Percentiles rank a stretch among this genome's conserved stretches.
Conservation (phyloP, 2,329 filamentous ascomycete species). For the Colletotrichum neosansevieriae region DNA sequence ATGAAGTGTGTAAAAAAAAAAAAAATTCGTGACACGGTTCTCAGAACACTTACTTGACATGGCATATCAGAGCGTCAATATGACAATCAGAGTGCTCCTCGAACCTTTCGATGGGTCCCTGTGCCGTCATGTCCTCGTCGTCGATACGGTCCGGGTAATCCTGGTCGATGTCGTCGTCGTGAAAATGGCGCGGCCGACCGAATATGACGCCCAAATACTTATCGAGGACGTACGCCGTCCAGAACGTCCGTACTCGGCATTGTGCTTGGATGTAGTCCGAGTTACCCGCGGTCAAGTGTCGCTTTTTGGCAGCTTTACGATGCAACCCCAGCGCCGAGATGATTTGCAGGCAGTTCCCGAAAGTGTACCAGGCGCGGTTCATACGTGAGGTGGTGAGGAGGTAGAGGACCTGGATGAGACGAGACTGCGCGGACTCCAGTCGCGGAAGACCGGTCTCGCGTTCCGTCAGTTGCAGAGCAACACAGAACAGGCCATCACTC, state of each 20-base stretch:
- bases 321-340: slow-evolving; percentile 58
- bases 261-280: slow-evolving; percentile 61
- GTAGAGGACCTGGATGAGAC: slow-evolving; percentile 69
- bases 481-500: slow-evolving; percentile 58
- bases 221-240: slow-evolving; percentile 72
- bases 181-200: slow-evolving; percentile 69
- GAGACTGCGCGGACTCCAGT: slow-evolving; percentile 66
- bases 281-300: slow-evolving; percentile 17
- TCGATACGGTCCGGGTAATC: slow-evolving; percentile 65
- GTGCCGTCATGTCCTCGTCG: slow-evolving; percentile 66
- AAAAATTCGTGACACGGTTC: too few relatives aligned
- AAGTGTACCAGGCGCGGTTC: slow-evolving; percentile 71
- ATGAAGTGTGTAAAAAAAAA: too few relatives aligned
- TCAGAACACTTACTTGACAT: slow-evolving; percentile 50
- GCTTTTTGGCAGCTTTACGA: slow-evolving; percentile 51
- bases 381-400: slow-evolving; percentile 69
- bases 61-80: slow-evolving; percentile 61
- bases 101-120: slow-evolving; percentile 44
- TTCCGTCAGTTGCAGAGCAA: slow-evolving; percentile 52
- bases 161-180: slow-evolving; percentile 74
- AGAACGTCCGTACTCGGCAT: slow-evolving; percentile 69
- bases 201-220: slow-evolving; percentile 74
- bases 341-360: slow-evolving; percentile 68
- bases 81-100: slow-evolving; percentile 57
- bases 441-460: slow-evolving; percentile 45